Base-by-base conservation (phyloP, 805 yeast species). In the Kuraishia cidri region DNA sequence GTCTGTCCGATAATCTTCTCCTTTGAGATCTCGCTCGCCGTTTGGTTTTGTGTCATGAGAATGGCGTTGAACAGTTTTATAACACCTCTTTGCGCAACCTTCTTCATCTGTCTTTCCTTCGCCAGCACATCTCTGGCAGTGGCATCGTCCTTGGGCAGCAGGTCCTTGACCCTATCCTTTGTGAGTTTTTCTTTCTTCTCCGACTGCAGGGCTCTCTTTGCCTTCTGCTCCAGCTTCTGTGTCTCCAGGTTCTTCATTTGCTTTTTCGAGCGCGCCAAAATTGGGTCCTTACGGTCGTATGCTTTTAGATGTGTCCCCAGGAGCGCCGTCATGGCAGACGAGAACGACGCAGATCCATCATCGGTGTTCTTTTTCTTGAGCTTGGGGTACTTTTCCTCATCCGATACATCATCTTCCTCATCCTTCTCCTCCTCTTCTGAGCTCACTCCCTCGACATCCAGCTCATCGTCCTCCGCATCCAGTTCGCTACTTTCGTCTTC, bases 11-110 rank as follows among this genome's bases (percentile, higher is more conserved):
- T 60, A 26, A 34, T 49, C 34, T 48, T 59, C 24, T 43, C 43
- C 14, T 66, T 75, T 10, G 60, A 59, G 2, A 74, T 54, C 40
- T 72, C 80, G 33, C 62, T 61, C 18, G 56, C 61, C 2, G 86
- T 72, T 37, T 62, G 66, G 9, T 72, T 70, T 55, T 86, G 97
- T 1, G 94, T 80, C 20, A 82, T 68, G 49, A 83, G 66, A 17
- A 86, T 76, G 2, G 94, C 95, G 50, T 83, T 90, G 61, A 79
- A 86, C 42, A 84, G 68, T 50, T 77, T 72, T 6, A 86, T 85
- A 10, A 84, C 95, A 60, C 96, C 96, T 42, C 79, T 66, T 58
- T 85, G 94, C 0, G 95, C 97, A 16, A 76, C 68, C 50, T 86
- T 86, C 51, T 81, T 79, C 46, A 84, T 60, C 39, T 60, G 65